These are phyloP conservation scores for Debaryomyces nepalensis DNA, from an alignment of 1,139 yeast genomes.

Conservation along the genomic window DNA sequence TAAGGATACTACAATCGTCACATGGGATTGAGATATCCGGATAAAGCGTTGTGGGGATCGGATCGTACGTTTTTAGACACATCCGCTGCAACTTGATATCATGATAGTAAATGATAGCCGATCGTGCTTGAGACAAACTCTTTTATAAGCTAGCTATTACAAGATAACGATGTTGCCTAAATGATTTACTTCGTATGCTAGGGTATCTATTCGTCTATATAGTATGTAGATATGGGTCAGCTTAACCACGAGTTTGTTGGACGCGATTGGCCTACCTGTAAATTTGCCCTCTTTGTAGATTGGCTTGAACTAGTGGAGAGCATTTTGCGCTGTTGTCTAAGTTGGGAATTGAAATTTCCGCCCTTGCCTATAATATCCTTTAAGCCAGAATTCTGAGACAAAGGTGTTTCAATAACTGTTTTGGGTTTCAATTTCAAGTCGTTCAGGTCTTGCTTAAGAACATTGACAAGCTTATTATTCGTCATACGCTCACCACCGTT, in stretches of 20 bases:
- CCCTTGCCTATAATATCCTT: slow-evolving; percentile 27
- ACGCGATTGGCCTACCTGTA: slow-evolving; percentile 30
- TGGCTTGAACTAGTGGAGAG: slow-evolving; percentile 22
- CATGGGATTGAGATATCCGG: too few species aligned
- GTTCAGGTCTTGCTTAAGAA: slow-evolving; percentile 30
- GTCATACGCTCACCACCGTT: slow-evolving; percentile 36
- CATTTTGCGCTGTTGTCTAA: slow-evolving; percentile 32
- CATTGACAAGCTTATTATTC: slow-evolving; percentile 25
- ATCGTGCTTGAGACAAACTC: not conserved
- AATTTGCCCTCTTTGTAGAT: slow-evolving; percentile 32
- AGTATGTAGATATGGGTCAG: slow-evolving; percentile 1
- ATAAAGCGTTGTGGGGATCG: too few species aligned
- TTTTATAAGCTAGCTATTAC: too few species aligned
- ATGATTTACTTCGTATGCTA: not conserved
- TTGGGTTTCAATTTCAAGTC: slow-evolving; percentile 38
- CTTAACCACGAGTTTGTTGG: slow-evolving; percentile 29
- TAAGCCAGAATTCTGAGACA: slow-evolving; percentile 3
- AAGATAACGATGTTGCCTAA: too few species aligned
- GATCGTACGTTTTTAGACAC: too few species aligned
- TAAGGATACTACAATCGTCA: too few species aligned
- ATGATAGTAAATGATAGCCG: too few species aligned
- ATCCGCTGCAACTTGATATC: too few species aligned
- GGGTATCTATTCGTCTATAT: slow-evolving; percentile 7
- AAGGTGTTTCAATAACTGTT: slow-evolving; percentile 24
- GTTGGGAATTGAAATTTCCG: slow-evolving; percentile 32